Base-by-base conservation (phyloP, 163 green algal species). In the Chloroidium sp. region DNA sequence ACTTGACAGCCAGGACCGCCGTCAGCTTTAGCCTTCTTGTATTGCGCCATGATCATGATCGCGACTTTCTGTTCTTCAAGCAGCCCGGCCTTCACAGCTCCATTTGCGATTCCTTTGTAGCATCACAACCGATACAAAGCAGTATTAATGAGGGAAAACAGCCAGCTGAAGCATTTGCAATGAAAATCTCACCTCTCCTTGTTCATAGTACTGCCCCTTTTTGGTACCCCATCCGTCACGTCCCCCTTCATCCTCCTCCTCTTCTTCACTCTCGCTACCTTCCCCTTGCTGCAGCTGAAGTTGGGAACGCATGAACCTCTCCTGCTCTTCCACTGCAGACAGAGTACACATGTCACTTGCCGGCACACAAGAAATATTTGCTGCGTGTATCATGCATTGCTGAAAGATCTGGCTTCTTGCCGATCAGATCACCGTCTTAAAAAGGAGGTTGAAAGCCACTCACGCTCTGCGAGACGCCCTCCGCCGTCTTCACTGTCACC, bases 191-290 rank as follows among this genome's bases (percentile, higher is more conserved):
- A 81, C 79, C 14, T 90, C 85, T 81, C 94, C 93, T 2, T 86
- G 92, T 72, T 90, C 88, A 77, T 98, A 97, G 87, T 97, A 98
- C 2, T 87, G 83, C 0, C 81, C 59, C 85, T 95, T 96, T 74
- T 88, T 92, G 36, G 86, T 84, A 59, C 94, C 94, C 90, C 90
- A 93, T 0, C 67, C 62, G 13, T 14, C 61, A 68, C n/a, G 76
- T 4, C 74, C 68, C 57, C 62, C 62, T 62, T 82, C 76, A n/a
- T 86, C 78, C 12, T 81, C 82, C 6, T 83, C 80, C 0, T 87
- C 86, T 61, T 88, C 86, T 1, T 89, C 88, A 36, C 88, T 81
- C 0, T 87, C 86, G 10, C 93, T 89, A 14, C 89, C 82, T 72
- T 91, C 86, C 1, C 86, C 85, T 8, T 79, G 81, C 79, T 90